These are phyloP conservation scores for Funneliformis caledonium DNA, from an alignment of 371 early-diverging fungal species.

Conservation along the genomic window DNA sequence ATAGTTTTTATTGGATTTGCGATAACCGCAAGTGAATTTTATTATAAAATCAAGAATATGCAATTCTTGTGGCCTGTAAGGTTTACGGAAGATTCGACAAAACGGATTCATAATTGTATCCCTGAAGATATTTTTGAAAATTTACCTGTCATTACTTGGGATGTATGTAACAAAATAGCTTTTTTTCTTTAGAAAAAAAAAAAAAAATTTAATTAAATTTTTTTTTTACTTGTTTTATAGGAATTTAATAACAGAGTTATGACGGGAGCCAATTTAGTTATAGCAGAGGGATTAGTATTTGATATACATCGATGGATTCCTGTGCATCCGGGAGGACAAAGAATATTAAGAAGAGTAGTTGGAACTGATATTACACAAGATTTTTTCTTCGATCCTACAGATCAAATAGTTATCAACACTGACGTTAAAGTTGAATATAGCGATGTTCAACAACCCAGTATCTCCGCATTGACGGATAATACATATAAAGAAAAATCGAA, in stretches of 20 bases:
- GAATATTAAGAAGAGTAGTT: conserved; percentile 40
- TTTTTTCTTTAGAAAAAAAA: background rate
- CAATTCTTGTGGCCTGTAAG: conserved; percentile 9
- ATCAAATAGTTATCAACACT: background rate
- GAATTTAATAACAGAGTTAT: conserved; percentile 30
- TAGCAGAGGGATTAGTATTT: conserved; percentile 41
- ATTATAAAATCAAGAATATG: conserved; percentile 17
- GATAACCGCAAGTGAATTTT: conserved; percentile 1
- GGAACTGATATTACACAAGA: conserved; percentile 21
- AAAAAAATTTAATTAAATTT: background rate
- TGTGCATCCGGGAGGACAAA: conserved; percentile 38
- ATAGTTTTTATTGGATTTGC: background rate
- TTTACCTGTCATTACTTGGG: background rate
- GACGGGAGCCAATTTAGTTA: conserved; percentile 39
- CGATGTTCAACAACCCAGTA: too few species aligned
- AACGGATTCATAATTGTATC: background rate
- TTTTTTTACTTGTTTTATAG: background rate
- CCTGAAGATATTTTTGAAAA: background rate
- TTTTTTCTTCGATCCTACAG: conserved; percentile 4
- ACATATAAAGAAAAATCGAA: too few species aligned
- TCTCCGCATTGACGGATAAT: background rate
- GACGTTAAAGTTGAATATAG: background rate
- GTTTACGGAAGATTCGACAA: background rate
- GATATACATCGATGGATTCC: conserved; percentile 39
- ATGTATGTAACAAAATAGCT: background rate